Percentiles rank a stretch among this genome's conserved stretches.
Evolutionary conservation across 768 basidiomycete genomes (phyloP).

Genomic region (Rhizopogon rudus): DNA sequence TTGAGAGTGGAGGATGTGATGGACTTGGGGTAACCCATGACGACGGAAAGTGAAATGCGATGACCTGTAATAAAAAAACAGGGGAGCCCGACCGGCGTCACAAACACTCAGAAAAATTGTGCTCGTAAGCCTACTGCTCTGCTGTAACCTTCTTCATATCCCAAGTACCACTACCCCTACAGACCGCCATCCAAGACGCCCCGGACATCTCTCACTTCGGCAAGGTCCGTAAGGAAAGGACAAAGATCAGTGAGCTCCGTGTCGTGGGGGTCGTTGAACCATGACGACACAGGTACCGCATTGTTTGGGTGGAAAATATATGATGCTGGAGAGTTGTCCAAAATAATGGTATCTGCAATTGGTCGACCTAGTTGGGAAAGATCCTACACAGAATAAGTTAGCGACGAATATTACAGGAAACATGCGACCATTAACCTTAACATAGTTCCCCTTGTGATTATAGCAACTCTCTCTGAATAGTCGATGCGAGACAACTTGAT

Average conservation of each 20-base stretch:
- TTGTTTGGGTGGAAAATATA: conserved; percentile 99
- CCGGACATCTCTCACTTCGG: conserved; percentile 81
- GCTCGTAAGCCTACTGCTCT: conserved; percentile 15
- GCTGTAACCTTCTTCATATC: conserved; percentile 3
- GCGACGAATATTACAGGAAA: neutral
- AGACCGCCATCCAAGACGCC: conserved; percentile 86
- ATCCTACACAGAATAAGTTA: conserved; percentile 53
- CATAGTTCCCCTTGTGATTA: conserved; percentile 98
- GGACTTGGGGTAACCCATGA: neutral
- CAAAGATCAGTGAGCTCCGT: conserved; percentile 95
- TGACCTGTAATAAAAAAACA: conserved; percentile 23
- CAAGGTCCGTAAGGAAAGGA: conserved; percentile 89
- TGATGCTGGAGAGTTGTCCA: conserved; percentile 98
- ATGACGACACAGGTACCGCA: conserved; percentile 97
- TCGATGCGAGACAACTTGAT: conserved; percentile 89
- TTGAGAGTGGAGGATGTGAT: conserved; percentile 6
- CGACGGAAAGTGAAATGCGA: conserved; percentile 13
- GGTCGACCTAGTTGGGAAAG: conserved; percentile 95
- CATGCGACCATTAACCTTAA: conserved; percentile 65
- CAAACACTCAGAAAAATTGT: conserved; percentile 20
- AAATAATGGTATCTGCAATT: conserved; percentile 90
- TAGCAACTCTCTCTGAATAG: conserved; percentile 98
- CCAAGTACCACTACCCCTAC: conserved; percentile 31
- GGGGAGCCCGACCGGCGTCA: conserved; percentile 23
- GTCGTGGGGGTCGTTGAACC: conserved; percentile 99